Conservation (phyloP, 441 rosid species). For the Jatropha podagrica region DNA sequence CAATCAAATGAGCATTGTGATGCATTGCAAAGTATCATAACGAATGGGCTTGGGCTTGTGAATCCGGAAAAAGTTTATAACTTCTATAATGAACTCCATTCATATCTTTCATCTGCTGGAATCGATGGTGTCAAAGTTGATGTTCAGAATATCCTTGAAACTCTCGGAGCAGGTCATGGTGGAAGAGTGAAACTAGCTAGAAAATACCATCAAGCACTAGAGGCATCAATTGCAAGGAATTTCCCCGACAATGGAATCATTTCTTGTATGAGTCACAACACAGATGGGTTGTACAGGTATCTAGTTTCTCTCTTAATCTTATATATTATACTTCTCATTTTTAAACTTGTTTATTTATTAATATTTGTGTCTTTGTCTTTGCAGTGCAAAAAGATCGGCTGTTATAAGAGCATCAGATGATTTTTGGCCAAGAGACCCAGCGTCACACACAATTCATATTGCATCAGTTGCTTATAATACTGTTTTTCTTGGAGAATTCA, state of each 20-base stretch:
- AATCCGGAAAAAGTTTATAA: slow-evolving; percentile 54
- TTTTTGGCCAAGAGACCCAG: slow-evolving; percentile 69
- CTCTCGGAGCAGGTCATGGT: slow-evolving; percentile 65
- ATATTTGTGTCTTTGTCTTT: background rate
- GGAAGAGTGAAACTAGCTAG: slow-evolving; percentile 69
- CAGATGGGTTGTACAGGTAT: slow-evolving; percentile 67
- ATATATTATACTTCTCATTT: background rate
- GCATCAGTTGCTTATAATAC: slow-evolving; percentile 72
- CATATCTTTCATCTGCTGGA: slow-evolving; percentile 65
- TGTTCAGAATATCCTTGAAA: slow-evolving; percentile 70
- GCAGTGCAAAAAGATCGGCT: slow-evolving; percentile 55
- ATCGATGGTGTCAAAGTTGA: slow-evolving; percentile 69
- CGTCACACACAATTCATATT: slow-evolving; percentile 68
- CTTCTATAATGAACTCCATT: slow-evolving; percentile 61
- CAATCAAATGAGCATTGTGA: slow-evolving; percentile 45
- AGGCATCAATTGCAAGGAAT: slow-evolving; percentile 60
- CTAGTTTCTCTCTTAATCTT: background rate
- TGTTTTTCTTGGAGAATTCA: slow-evolving; percentile 65
- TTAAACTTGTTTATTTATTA: background rate
- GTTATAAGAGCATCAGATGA: slow-evolving; percentile 68
- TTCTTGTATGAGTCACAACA: slow-evolving; percentile 69
- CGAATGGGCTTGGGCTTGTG: slow-evolving; percentile 62
- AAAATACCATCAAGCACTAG: slow-evolving; percentile 66
- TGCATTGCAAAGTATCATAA: slow-evolving; percentile 39
- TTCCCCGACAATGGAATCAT: slow-evolving; percentile 56